Evolutionary conservation across 768 basidiomycete genomes (phyloP), one percentile per base, ranked within the genome.

Genomic region (Tulasnella sp.): DNA sequence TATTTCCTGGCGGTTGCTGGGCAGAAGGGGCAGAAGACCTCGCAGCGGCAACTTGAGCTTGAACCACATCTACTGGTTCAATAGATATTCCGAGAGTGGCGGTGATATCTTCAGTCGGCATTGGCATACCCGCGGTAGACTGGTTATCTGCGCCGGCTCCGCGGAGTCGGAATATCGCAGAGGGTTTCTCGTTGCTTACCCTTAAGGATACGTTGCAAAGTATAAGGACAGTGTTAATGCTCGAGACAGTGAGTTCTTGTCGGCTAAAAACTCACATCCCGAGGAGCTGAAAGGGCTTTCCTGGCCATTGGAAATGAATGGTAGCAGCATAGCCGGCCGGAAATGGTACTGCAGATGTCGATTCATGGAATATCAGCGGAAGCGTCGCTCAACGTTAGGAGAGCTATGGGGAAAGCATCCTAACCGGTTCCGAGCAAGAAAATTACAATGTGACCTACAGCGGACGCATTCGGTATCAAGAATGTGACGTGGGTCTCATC

Each of bases 121-220:
- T 81, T 61, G 81, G 80, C 48, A 81, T 82, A 79, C 85, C 85
- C 20, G 82, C 51, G 84, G 82, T 11, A 84, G 81, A 79, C 9
- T 84, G 79, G 15, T 82, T 75, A 0, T 86, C 80, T n/a, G 85
- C 86, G 82, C 90, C 91, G 15, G 88, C 88, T 10, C 91, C 90
- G 5, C 91, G 89, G 32, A 95, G 86, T 32, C 94, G 93, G 85
- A 95, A 95, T 82, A 95, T 93, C 0, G 93, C 93, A 15, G 93
- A 94, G 0, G 94, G 94, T 82, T 95, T 95, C 42, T 94, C 93
- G 82, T 95, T 95, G 18, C 93, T 93, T 35, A 96, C 87, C 90
- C 94, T 95, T 74, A 2, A 18, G 29, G 77, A 75, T 32, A 75
- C 61, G 37, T 26, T 16, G 23, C 23, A 26, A 23, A 23, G 35